These are phyloP conservation scores for Hypsizygus ulmarius DNA, from an alignment of 1,284 basidiomycete species.

Conservation along the genomic window DNA sequence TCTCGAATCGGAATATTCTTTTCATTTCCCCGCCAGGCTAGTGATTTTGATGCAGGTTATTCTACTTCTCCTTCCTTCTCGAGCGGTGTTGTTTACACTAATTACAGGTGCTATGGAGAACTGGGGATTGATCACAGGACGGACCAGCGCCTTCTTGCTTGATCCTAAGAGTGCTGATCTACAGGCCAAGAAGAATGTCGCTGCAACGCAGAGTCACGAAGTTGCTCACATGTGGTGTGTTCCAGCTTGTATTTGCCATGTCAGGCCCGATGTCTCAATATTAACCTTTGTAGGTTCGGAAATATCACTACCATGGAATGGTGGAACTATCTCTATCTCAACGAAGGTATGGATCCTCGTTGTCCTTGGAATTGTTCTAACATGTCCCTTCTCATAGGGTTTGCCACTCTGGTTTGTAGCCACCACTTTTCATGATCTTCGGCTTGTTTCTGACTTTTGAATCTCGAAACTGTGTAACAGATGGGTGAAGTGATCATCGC, in stretches of 20 bases:
- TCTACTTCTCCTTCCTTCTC: background rate
- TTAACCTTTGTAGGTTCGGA: conserved; percentile 61
- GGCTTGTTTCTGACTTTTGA: conserved; percentile 5
- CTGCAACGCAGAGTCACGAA: conserved; percentile 80
- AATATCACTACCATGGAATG: conserved; percentile 92
- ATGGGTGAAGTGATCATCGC: conserved; percentile 92
- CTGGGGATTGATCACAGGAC: conserved; percentile 92
- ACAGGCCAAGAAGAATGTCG: conserved; percentile 77
- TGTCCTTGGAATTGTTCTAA: conserved; percentile 16
- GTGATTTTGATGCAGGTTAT: conserved; percentile 82
- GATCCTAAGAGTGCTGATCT: conserved; percentile 79
- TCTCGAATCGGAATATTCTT: conserved; percentile 1
- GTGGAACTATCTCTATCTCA: conserved; percentile 91
- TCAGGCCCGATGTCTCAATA: background rate
- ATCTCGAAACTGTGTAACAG: conserved; percentile 30
- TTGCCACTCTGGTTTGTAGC: conserved; percentile 71
- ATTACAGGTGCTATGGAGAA: conserved; percentile 87
- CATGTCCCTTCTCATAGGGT: conserved; percentile 53
- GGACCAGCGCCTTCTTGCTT: conserved; percentile 81
- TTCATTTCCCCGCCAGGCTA: conserved; percentile 42
- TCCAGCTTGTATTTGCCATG: background rate
- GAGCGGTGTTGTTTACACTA: conserved; percentile 7
- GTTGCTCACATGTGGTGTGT: conserved; percentile 81
- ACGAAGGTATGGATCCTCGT: conserved; percentile 56
- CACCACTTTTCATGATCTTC: background rate